These are phyloP conservation scores for Beta lomatogona DNA, from an alignment of 179 eudicot genomes.

Conservation along the genomic window DNA sequence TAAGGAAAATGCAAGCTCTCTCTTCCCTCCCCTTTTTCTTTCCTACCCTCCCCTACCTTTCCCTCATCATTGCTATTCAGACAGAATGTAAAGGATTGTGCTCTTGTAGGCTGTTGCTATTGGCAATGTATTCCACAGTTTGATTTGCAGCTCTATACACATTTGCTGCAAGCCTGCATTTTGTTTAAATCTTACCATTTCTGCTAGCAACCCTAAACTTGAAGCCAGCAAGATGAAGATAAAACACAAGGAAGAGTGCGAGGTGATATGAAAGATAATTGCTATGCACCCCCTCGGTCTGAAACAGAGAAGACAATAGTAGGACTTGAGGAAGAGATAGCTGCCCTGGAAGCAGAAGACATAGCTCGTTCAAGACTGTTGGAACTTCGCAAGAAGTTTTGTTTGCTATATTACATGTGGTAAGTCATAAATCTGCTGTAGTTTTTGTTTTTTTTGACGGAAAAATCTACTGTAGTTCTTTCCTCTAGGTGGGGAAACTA, in stretches of 20 bases:
- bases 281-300: slow-evolving; percentile 84
- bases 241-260: slow-evolving; percentile 96
- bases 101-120: not conserved
- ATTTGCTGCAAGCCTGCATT: not conserved
- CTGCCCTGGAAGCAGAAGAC: slow-evolving; percentile 79
- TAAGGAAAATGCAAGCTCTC: too few species aligned
- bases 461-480: too few species aligned
- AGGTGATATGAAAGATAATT: slow-evolving; percentile 78
- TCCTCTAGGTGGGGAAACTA: too few species aligned
- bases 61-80: too few species aligned
- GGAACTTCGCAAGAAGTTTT: slow-evolving; percentile 93
- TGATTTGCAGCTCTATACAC: not conserved
- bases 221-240: slow-evolving; percentile 90
- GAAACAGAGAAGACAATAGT: slow-evolving; percentile 72
- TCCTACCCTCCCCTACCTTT: too few species aligned
- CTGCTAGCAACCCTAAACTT: slow-evolving; percentile 32
- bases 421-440: slow-evolving; percentile 36
- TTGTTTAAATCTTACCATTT: not conserved
- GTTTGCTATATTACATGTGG: slow-evolving; percentile 84
- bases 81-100: too few species aligned
- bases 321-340: slow-evolving; percentile 83
- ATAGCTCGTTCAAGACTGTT: slow-evolving; percentile 68
- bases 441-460: too few species aligned
- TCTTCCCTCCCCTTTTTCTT: too few species aligned
- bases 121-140: not conserved